These are phyloP conservation scores for Crassisporium funariophilum DNA, from an alignment of 768 basidiomycete species.

Conservation along the genomic window DNA sequence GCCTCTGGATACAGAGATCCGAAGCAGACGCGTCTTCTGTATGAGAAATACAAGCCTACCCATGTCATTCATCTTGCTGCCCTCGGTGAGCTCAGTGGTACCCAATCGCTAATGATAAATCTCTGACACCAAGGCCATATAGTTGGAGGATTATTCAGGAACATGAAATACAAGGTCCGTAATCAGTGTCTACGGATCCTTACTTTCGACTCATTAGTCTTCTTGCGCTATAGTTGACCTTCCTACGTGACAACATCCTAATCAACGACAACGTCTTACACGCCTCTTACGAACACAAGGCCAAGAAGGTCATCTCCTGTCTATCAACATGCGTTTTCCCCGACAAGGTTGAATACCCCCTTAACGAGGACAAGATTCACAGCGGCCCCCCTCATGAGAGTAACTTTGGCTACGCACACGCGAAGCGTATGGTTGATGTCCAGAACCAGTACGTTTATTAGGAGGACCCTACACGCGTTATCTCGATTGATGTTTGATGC, in stretches of 20 bases:
- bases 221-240: conserved; percentile 61
- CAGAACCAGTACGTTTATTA: conserved; percentile 77
- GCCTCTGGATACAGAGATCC: conserved; percentile 53
- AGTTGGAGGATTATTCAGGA: conserved; percentile 96
- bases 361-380: conserved; percentile 93
- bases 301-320: conserved; percentile 87
- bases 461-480: neutral
- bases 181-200: neutral
- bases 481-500: neutral
- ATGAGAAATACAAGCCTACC: conserved; percentile 90
- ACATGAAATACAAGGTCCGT: conserved; percentile 89
- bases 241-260: conserved; percentile 91
- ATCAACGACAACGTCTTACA: conserved; percentile 96
- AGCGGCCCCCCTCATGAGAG: conserved; percentile 89
- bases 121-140: conserved; percentile 1
- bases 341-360: conserved; percentile 90
- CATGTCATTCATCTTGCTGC: conserved; percentile 98
- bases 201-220: neutral
- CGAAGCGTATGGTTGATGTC: conserved; percentile 94
- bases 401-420: conserved; percentile 97
- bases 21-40: conserved; percentile 68
- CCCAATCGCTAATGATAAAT: conserved; percentile 6
- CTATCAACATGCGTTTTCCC: conserved; percentile 98
- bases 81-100: conserved; percentile 58
- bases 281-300: conserved; percentile 62